Base-by-base conservation (phyloP, 2,329 filamentous ascomycete species). In the Dothidotthia symphoricarpi region DNA sequence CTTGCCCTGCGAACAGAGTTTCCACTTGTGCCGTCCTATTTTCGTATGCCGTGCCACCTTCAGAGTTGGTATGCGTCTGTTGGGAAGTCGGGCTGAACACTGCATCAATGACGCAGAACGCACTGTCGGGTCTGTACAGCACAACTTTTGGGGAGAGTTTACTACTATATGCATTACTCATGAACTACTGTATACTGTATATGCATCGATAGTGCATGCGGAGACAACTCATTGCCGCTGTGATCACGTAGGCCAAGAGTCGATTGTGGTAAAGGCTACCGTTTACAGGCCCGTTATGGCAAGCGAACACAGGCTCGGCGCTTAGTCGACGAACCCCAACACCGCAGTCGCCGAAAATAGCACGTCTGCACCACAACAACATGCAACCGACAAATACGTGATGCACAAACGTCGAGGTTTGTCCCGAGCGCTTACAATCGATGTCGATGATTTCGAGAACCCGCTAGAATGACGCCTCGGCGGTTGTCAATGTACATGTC, bases 391-490 rank as follows among this genome's bases (percentile, higher is more conserved):
- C 42, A 45, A 36, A 43, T 49, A 36, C 53, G 33, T 57, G 46
- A 53, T 57, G 49, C 51, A 57, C 46, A 44, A 47, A 39, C 43
- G 38, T 41, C 38, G 36, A 47, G 13, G 24, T 27, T 41, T 40
- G 25, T 42, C 49, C 55, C 53, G 55, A 61, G 61, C 61, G 63
- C 60, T 63, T 65, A 62, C 36, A 40, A 50, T 49, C 42, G 51
- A 46, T 52, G 34, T 45, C 55, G 53, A 59, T 54, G 47, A 46
- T 34, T 50, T 59, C 46, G 47, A 49, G 31, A 52, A 46, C 16
- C 41, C 50, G 57, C 48, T 48, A 47, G 41, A 31, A 40, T 55
- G 39, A 59, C 60, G 63, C 61, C 59, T 61, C 62, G 51, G 63
- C 63, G 63, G 55, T 50, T 67, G 56, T 51, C 44, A 55, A 51